phyloP scores from a whole-genome alignment of 164 flowering plant species.

The Nymphaea thermarum region DNA sequence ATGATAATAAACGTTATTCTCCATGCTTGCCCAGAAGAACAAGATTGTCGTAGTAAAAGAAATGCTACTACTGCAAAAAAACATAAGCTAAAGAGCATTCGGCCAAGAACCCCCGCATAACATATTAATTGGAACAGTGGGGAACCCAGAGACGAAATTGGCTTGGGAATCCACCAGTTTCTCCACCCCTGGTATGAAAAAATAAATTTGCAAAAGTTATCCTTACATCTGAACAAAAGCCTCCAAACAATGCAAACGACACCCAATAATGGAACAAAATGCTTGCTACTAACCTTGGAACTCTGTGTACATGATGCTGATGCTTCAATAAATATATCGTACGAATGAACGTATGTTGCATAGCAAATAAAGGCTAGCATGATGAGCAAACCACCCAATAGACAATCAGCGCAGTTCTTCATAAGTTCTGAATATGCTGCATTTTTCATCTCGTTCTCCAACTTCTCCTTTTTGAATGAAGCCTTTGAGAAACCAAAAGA shows the following conservation, averaged over 20 bases:
- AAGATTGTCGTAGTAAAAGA: slow-evolving; percentile 58
- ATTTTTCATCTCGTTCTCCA: slow-evolving; percentile 64
- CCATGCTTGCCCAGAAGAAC: slow-evolving; percentile 49
- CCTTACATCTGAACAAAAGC: background rate
- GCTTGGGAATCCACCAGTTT: slow-evolving; percentile 80
- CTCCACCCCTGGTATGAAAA: slow-evolving; percentile 37
- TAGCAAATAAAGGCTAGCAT: slow-evolving; percentile 54
- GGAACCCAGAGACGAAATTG: slow-evolving; percentile 40
- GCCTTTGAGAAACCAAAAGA: slow-evolving; percentile 74
- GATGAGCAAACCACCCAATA: slow-evolving; percentile 66
- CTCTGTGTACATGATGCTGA: slow-evolving; percentile 37
- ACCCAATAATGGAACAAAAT: background rate
- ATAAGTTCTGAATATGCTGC: slow-evolving; percentile 54
- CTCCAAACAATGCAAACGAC: background rate
- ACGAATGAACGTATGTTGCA: slow-evolving; percentile 65
- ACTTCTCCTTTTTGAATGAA: slow-evolving; percentile 64
- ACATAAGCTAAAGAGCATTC: slow-evolving; percentile 61
- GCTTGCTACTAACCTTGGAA: slow-evolving; percentile 17
- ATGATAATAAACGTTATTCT: slow-evolving; percentile 72
- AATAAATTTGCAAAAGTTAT: background rate
- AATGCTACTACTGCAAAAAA: slow-evolving; percentile 45
- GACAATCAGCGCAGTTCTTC: slow-evolving; percentile 61
- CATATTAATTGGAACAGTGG: slow-evolving; percentile 38
- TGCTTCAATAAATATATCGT: slow-evolving; percentile 48
- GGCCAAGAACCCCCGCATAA: slow-evolving; percentile 43